Evolutionary conservation across 306 rosid genomes (phyloP), one percentile per base, ranked within the genome.

Genomic region (Psophocarpus tetragonolobus): DNA sequence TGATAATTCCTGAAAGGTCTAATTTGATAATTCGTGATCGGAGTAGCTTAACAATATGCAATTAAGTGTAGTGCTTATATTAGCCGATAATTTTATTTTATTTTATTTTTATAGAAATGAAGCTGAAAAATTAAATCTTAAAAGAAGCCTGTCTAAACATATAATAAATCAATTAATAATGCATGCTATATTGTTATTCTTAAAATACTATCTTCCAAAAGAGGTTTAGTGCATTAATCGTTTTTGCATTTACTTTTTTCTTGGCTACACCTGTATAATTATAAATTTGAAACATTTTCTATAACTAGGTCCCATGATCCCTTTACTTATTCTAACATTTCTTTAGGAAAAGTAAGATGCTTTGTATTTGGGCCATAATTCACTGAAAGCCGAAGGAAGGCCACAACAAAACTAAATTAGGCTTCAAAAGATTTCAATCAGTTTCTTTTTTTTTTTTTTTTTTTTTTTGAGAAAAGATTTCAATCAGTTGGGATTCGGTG

Each of bases 221-320:
- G 60, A 53, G 5, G 18, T 65, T 36, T 3, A 50, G 42, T 15
- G 9, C 6, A 68, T 27, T 48, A 18, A 77, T 77, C 58, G 48
- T 29, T 54, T 54, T 60, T 13, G 27, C 17, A 4, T 29, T 18
- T 41, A 8, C 12, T 27, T 62, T 61, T 54, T 44, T 26, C 17
- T 11, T 68, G 15, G 68, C 36, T 13, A 39, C 57, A 36, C 17
- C n/a, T 39, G 14, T 27, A 60, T 38, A 39, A 78, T 57, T 33
- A 45, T 30, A 14, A 12, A n/a, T 21, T 17, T 50, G 27, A 18
- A 38, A 50, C 58, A 36, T 62, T 56, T 20, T 27, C 9, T 14
- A 32, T 26, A 23, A 71, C 10, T 12, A 64, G 75, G 78, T 13
- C 68, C 78, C 83, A 38, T 50, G 57, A 38, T 20, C 58, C 64